phyloP scores from a whole-genome alignment of 2,329 filamentous ascomycete genomes.

The Ceratocystis alfenasii region DNA sequence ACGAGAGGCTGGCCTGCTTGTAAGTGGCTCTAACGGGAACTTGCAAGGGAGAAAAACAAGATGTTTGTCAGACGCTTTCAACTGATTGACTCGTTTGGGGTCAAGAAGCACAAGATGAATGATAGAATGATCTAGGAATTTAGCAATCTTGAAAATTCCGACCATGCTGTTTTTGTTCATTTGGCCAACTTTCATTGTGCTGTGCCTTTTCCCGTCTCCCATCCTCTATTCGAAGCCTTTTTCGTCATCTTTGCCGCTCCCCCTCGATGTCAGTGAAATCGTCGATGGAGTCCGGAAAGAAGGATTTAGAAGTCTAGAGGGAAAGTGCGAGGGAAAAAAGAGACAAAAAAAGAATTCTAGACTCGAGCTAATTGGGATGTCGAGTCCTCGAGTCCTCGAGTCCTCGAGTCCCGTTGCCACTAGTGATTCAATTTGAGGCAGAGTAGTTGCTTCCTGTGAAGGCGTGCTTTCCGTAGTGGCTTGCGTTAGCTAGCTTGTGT shows the following conservation, averaged over 20 bases:
- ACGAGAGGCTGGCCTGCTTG: neutral
- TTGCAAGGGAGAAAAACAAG: neutral
- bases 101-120: neutral
- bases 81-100: neutral
- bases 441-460: slow-evolving; percentile 13
- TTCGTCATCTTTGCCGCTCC: neutral
- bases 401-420: neutral
- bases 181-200: neutral
- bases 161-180: neutral
- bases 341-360: neutral
- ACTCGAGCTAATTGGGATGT: no score
- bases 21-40: neutral
- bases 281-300: neutral
- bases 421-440: slow-evolving; percentile 5
- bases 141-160: no score
- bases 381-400: neutral
- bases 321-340: neutral
- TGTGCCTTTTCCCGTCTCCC: no score
- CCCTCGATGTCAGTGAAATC: neutral
- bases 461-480: slow-evolving; percentile 18
- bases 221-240: neutral
- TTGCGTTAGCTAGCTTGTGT: slow-evolving; percentile 18
- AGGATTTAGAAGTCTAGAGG: neutral
- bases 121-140: neutral
- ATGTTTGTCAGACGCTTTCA: neutral